phyloP scores from a whole-genome alignment of 768 basidiomycete genomes.

The Grammothele lineata region DNA sequence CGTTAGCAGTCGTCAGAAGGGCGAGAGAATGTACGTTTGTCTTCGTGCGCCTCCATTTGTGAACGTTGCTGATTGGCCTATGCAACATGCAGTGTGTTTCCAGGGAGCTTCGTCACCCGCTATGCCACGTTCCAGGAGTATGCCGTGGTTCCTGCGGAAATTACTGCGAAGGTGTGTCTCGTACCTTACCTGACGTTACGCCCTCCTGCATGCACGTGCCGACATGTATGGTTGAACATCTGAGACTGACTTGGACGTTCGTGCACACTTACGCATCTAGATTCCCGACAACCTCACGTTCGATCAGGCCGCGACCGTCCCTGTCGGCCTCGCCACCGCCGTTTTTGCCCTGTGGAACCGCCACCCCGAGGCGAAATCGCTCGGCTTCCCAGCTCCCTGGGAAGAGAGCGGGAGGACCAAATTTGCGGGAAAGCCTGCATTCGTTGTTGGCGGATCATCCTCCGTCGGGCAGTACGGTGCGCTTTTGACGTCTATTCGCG shows the following conservation, averaged over 20 bases:
- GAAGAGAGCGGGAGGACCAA: slow-evolving; percentile 19
- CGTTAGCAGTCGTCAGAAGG: slow-evolving; percentile 29
- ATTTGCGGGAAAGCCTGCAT: slow-evolving; percentile 21
- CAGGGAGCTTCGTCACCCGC: slow-evolving; percentile 15
- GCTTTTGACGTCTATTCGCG: neutral
- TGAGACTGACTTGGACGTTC: too few species aligned
- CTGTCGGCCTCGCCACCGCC: slow-evolving; percentile 36
- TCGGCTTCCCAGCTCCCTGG: slow-evolving; percentile 20
- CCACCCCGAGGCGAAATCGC: slow-evolving; percentile 2
- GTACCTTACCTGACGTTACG: too few species aligned
- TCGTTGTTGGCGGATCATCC: slow-evolving; percentile 25
- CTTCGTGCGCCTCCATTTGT: neutral
- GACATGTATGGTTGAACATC: too few species aligned
- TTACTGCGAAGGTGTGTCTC: slow-evolving; percentile 20
- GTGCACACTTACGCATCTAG: slow-evolving; percentile 15
- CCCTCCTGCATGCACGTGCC: too few species aligned
- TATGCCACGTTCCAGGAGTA: slow-evolving; percentile 27
- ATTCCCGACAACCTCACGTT: slow-evolving; percentile 35
- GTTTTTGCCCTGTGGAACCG: slow-evolving; percentile 31
- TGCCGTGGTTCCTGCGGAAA: slow-evolving; percentile 21
- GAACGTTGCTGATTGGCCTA: neutral
- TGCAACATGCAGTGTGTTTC: slow-evolving; percentile 16
- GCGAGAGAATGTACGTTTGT: slow-evolving; percentile 21
- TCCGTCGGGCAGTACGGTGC: slow-evolving; percentile 28
- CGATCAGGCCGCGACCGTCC: slow-evolving; percentile 39